Base-by-base conservation (phyloP, 2,329 filamentous ascomycete species). In the Seiridium cupressi region DNA sequence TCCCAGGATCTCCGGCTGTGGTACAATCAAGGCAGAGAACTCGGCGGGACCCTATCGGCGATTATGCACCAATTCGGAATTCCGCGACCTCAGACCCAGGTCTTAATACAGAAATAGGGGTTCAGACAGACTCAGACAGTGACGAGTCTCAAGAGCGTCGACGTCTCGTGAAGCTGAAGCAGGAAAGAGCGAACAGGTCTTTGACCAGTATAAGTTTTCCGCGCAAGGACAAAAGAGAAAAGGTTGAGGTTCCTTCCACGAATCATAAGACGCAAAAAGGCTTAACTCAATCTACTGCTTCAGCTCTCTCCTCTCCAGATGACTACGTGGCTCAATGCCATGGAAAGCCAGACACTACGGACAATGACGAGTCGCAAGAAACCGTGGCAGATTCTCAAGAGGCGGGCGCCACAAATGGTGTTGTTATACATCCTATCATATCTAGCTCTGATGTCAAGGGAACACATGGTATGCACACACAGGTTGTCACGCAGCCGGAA, bases 331-430 rank as follows among this genome's bases (percentile, higher is more conserved):
- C 51, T 9, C 66, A 66, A 55, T 58, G 57, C n/a, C 11, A 63
- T 31, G 62, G 55, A 11, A 64, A 64, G 59, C 42, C 54, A 51
- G 58, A 57, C 18, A 38, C 42, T 35, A 63, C 61, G 10, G 62
- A 63, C 63, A 60, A 67, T 9, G 57, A 61, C 46, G 66, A 51
- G 57, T 70, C 71, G 11, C 70, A 73, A 57, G 69, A 72, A 60
- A 72, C 70, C 5, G 68, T 72, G 13, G 68, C 63, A 9, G 70
- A 73, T 55, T 72, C 70, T 3, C 71, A 73, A 55, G 68, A 70
- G 54, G 49, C 40, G 9, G 34, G 51, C 38, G 26, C 40, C 11
- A 58, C 34, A 36, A 49, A 34, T 32, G 44, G 26, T 7, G 44
- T 18, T 40, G 44, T n/a, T 62, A 44, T 46, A 62, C 32, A 35